Evolutionary conservation across 164 flowering plant species (phyloP).

Genomic region (Nelumbo lutea): DNA sequence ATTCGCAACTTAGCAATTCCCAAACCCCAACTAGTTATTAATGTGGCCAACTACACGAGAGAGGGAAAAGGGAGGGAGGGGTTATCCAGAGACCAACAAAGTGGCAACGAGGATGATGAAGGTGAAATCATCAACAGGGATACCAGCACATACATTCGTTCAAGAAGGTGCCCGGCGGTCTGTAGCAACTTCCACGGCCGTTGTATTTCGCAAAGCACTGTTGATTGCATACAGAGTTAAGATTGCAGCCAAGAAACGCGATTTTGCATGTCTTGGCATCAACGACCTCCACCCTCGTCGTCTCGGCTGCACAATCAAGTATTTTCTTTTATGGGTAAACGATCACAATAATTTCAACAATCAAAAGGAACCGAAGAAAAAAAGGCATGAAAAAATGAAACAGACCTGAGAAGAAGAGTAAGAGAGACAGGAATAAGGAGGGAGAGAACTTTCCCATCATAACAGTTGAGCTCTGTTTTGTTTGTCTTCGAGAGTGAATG

Average conservation of each 20-base stretch:
- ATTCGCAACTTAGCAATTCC: no score
- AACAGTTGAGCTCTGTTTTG: no score
- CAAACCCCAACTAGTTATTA: no score
- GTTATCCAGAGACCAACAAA: no score
- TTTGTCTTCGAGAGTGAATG: neutral
- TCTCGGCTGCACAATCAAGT: neutral
- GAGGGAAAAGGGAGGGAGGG: no score
- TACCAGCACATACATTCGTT: conserved; percentile 12
- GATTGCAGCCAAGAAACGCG: conserved; percentile 4
- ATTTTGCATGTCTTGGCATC: conserved; percentile 10
- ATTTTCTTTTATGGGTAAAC: no score
- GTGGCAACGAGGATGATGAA: neutral
- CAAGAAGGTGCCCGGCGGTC: conserved; percentile 8
- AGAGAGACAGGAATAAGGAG: neutral
- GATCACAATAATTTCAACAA: neutral
- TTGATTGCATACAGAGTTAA: neutral
- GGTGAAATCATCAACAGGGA: conserved; percentile 1
- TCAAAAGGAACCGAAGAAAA: no score
- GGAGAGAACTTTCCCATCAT: neutral
- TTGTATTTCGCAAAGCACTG: conserved; percentile 6
- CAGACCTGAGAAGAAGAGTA: conserved; percentile 7
- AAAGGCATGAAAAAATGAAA: neutral
- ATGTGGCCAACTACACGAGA: no score
- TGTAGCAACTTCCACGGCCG: conserved; percentile 13
- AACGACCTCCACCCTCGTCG: neutral